Base-by-base conservation (phyloP, 1,284 basidiomycete species). In the Thelephora terrestris region DNA sequence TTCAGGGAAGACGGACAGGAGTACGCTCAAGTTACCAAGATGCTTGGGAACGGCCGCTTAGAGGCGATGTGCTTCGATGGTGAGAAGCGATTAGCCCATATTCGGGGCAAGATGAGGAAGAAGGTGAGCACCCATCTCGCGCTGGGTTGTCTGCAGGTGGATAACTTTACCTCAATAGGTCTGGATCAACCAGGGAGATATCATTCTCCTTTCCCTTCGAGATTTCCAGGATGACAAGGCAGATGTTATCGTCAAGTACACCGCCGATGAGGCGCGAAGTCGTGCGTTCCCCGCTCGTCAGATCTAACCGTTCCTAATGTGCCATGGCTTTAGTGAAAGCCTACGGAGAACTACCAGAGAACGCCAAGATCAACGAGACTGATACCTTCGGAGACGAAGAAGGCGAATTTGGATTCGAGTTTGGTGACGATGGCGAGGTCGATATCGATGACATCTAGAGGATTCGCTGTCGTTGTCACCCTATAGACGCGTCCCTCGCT, bases 201-300 rank as follows among this genome's bases (percentile, higher is more conserved):
- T 99, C 64, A 85, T 99, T 54, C 76, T 99, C 40, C 75, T 99
- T 36, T 99, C 95, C 25, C 77, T 99, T 47, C 90, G 96, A 58
- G 96, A 99, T 50, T 99, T 99, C 80, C 95, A 99, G 68, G 96
- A 99, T 61, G 93, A 92, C 69, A 98, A 98, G 69, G 96, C 94
- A 27, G 96, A 99, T 71, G 95, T 99, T 45, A 98, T 99, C 62
- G 95, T 97, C 64, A 97, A 97, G 70, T 99, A 99, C 71, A 96
- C 93, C 12, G 82, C 93, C 27, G 94, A 98, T 64, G 91, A 95
- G 63, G 91, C 91, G 24, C 77, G 92, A 55, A 91, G 87, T 64
- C 58, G 86, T 78, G 64, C 54, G 81, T 74, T 42, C 2, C 17
- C 35, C 7, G 29, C 14, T 14, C 29, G 29, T 20, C 10, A 6